phyloP scores from a whole-genome alignment of 768 basidiomycete genomes.

The Boletus pseudopeckii region DNA sequence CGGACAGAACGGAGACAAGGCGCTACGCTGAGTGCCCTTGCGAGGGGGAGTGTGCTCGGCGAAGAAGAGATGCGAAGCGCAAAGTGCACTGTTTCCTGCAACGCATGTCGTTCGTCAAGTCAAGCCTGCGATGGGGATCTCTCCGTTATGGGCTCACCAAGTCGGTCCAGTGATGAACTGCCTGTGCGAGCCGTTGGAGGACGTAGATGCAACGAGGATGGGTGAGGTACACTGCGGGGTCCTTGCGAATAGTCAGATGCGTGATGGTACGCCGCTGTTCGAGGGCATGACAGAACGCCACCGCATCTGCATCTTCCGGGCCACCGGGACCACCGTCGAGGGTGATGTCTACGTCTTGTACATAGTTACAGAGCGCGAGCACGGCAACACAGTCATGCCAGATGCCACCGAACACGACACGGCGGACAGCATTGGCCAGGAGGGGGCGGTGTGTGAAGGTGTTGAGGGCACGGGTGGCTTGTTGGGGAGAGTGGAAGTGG shows the following conservation, averaged over 20 bases:
- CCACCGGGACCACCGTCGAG: constrained; percentile 23
- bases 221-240: constrained; percentile 51
- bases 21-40: constrained; percentile 37
- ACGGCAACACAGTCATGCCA: constrained; percentile 40
- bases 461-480: constrained; percentile 37
- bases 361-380: constrained; percentile 27
- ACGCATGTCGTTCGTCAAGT: constrained; percentile 1
- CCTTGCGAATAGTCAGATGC: constrained; percentile 53
- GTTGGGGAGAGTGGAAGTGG: constrained; percentile 38
- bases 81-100: constrained; percentile 50
- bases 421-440: constrained; percentile 40
- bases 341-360: constrained; percentile 41
- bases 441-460: constrained; percentile 37
- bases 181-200: constrained; percentile 43
- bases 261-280: constrained; percentile 34
- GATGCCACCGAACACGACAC: constrained; percentile 40
- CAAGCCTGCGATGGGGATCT: neutral
- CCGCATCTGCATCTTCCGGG: constrained; percentile 18
- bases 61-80: constrained; percentile 54
- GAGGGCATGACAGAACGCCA: constrained; percentile 42
- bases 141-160: constrained; percentile 40
- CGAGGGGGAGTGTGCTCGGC: constrained; percentile 25
- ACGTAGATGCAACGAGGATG: constrained; percentile 44
- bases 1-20: constrained; percentile 47
- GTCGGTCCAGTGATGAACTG: constrained; percentile 40